Evolutionary conservation across 768 basidiomycete species (phyloP).

Genomic region (Podaxis rugospora): DNA sequence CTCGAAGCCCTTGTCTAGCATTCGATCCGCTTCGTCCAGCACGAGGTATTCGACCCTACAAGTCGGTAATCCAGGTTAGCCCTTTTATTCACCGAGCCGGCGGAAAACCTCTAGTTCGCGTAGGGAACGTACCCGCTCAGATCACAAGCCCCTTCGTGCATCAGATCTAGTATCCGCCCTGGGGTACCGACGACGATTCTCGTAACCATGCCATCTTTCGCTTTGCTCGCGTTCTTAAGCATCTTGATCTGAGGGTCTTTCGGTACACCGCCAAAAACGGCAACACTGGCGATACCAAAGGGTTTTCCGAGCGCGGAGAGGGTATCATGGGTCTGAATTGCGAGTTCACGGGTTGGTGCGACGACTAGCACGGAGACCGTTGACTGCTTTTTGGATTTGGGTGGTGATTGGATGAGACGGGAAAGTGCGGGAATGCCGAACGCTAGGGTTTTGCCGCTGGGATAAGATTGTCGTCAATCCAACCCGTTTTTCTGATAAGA

Average conservation of each 20-base stretch:
- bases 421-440: slow-evolving; percentile 91
- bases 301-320: slow-evolving; percentile 69
- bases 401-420: slow-evolving; percentile 45
- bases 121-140: slow-evolving; percentile 49
- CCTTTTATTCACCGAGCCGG: background rate
- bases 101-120: background rate
- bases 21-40: slow-evolving; percentile 95
- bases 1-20: slow-evolving; percentile 98
- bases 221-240: slow-evolving; percentile 51
- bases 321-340: slow-evolving; percentile 90
- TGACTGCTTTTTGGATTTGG: slow-evolving; percentile 25
- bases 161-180: slow-evolving; percentile 89
- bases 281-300: slow-evolving; percentile 76
- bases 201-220: slow-evolving; percentile 44
- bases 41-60: slow-evolving; percentile 84
- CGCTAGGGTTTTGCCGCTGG: slow-evolving; percentile 91
- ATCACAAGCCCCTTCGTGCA: slow-evolving; percentile 81
- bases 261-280: slow-evolving; percentile 92
- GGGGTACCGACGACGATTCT: slow-evolving; percentile 94
- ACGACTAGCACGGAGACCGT: slow-evolving; percentile 71
- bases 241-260: slow-evolving; percentile 78
- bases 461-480: background rate
- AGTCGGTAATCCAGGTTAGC: slow-evolving; percentile 2
- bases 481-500: background rate
- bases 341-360: slow-evolving; percentile 94